Conservation (phyloP, 2,329 filamentous ascomycete genomes). For the Cladosporium sp. region DNA sequence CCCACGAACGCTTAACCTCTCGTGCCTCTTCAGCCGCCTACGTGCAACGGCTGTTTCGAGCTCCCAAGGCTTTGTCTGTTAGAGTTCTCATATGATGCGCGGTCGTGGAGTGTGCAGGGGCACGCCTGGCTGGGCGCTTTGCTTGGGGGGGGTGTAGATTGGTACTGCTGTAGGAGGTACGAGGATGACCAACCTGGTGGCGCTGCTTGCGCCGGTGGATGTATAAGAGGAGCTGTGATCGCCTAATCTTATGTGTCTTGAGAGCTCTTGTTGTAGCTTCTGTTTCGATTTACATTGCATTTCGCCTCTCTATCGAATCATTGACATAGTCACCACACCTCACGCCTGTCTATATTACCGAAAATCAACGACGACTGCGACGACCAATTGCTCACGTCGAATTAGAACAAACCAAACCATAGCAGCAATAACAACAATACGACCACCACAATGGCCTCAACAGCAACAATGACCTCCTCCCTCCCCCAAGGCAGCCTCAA, state of each 20-base stretch:
- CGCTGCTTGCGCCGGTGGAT: background rate
- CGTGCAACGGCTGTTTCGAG: background rate
- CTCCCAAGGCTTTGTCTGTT: background rate
- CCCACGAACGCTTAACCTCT: background rate
- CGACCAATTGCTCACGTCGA: background rate
- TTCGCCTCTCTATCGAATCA: background rate
- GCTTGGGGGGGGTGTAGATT: background rate
- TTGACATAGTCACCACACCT: background rate
- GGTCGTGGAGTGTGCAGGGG: background rate
- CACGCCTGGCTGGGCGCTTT: constrained; percentile 3
- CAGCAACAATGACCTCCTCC: constrained; percentile 11
- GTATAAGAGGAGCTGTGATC: constrained; percentile 8
- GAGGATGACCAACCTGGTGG: constrained; percentile 7
- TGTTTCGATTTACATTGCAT: background rate
- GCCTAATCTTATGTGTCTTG: background rate
- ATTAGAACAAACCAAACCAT: background rate
- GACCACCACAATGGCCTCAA: constrained; percentile 2
- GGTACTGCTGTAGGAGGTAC: background rate
- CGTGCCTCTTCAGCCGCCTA: background rate
- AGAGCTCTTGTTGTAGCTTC: background rate
- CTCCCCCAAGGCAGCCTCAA: constrained; percentile 13
- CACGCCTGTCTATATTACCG: background rate
- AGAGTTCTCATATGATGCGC: constrained; percentile 6
- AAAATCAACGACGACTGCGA: background rate
- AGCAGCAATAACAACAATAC: background rate